Evolutionary conservation across 192 early-diverging fungal genomes (phyloP).

Genomic region (Entrophospora sp.): DNA sequence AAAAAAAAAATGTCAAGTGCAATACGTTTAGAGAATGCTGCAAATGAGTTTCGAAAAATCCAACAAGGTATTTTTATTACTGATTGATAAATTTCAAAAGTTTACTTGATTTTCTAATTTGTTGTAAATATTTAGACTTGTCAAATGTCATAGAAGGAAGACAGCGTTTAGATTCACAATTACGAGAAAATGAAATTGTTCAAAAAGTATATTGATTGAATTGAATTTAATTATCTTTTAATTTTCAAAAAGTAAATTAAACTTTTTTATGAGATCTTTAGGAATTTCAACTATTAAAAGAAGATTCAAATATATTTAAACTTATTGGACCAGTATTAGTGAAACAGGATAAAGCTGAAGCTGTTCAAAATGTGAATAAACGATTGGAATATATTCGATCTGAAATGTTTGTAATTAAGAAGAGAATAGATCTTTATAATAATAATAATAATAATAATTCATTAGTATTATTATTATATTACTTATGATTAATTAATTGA

Average conservation of each 20-base stretch:
- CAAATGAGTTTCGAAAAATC: conserved; percentile 8
- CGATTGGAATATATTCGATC: conserved; percentile 82
- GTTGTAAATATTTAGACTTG: conserved; percentile 48
- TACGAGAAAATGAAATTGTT: conserved; percentile 92
- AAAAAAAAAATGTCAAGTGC: too few species aligned
- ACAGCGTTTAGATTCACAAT: conserved; percentile 87
- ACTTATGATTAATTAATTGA: too few species aligned
- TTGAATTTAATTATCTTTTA: neutral
- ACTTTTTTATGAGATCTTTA: conserved; percentile 28
- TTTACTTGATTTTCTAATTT: neutral
- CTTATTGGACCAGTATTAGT: conserved; percentile 93
- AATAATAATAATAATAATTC: neutral
- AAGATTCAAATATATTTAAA: conserved; percentile 86
- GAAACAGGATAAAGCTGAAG: conserved; percentile 84
- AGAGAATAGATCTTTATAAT: neutral
- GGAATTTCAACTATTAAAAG: conserved; percentile 81
- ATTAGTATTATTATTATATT: neutral
- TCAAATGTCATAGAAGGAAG: conserved; percentile 61
- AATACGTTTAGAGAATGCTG: neutral
- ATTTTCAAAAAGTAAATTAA: neutral
- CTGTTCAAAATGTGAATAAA: conserved; percentile 82
- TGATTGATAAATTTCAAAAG: neutral
- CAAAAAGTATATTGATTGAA: conserved; percentile 49
- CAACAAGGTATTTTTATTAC: conserved; percentile 2
- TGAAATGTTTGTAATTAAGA: conserved; percentile 66